A percentile compares a stretch with the other conserved stretches of the same genome.
phyloP scores from a whole-genome alignment of 2,329 filamentous ascomycete species.

The Didymosphaeria variabile region DNA sequence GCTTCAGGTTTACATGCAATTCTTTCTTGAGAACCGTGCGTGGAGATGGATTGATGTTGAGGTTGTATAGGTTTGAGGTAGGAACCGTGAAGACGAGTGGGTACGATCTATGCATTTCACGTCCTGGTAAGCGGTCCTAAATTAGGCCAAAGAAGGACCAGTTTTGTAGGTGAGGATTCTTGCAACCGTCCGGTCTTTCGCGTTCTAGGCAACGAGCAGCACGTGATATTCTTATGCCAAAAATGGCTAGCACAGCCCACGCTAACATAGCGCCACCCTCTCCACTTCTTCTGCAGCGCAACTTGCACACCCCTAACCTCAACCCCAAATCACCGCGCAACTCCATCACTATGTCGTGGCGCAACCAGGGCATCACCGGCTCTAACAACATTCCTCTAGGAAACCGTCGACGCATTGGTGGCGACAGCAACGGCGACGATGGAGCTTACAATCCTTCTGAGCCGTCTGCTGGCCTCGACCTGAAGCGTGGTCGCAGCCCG shows the following conservation, averaged over 20 bases:
- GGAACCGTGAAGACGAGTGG: too few relatives aligned
- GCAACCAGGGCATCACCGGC: conserved; percentile 85
- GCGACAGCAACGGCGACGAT: conserved; percentile 60
- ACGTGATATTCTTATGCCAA: neutral
- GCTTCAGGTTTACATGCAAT: too few relatives aligned
- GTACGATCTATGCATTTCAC: too few relatives aligned
- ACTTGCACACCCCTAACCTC: neutral
- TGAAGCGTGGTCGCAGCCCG: conserved; percentile 93
- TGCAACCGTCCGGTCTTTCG: neutral
- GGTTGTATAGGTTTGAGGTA: too few relatives aligned
- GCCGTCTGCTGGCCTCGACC: conserved; percentile 57
- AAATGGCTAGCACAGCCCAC: neutral
- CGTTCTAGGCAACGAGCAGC: neutral
- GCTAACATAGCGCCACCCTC: conserved; percentile 13
- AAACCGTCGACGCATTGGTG: conserved; percentile 80
- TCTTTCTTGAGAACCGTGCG: too few relatives aligned
- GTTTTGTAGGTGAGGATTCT: too few relatives aligned
- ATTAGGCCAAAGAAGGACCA: too few relatives aligned
- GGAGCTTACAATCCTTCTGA: conserved; percentile 57
- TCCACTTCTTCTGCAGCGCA: conserved; percentile 14
- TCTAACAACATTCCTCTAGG: conserved; percentile 98
- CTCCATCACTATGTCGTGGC: conserved; percentile 66
- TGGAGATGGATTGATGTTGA: too few relatives aligned
- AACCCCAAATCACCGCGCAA: conserved; percentile 21
- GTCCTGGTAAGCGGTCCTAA: too few relatives aligned